phyloP scores from a whole-genome alignment of 441 rosid species.

The Erodium texanum region DNA sequence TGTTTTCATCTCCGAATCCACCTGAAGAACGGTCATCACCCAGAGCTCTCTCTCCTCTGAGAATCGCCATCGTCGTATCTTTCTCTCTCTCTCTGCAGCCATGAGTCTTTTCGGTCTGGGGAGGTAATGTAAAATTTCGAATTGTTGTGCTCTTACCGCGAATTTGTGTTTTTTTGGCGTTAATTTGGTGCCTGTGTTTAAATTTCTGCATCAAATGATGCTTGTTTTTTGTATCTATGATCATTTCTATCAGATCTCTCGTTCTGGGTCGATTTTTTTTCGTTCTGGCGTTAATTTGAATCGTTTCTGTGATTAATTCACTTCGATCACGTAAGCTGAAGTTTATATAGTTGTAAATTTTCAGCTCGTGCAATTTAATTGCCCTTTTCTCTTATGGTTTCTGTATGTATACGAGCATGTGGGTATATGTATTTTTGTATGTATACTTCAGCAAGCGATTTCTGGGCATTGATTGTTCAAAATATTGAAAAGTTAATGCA shows the following conservation, averaged over 20 bases:
- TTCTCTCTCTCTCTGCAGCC: background rate
- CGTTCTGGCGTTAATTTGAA: background rate
- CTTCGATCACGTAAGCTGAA: background rate
- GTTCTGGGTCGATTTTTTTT: background rate
- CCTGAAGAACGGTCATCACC: background rate
- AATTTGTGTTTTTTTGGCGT: background rate
- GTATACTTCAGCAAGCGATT: no score
- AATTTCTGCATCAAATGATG: background rate
- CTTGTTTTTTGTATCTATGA: background rate
- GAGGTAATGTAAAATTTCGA: background rate
- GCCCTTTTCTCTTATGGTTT: no score
- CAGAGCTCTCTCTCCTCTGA: background rate
- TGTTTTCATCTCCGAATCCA: background rate
- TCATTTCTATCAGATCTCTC: background rate
- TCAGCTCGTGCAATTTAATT: background rate
- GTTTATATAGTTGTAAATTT: background rate
- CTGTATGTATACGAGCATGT: no score
- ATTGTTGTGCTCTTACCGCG: background rate
- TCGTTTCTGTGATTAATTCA: background rate
- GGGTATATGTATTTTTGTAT: no score
- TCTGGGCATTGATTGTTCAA: no score
- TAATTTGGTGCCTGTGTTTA: background rate
- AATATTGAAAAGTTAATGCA: no score
- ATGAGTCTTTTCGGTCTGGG: constrained; percentile 5
- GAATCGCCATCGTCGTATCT: background rate